Evolutionary conservation across 768 basidiomycete genomes (phyloP), one percentile per base, ranked within the genome.

Genomic region (Tricholoma sp.): DNA sequence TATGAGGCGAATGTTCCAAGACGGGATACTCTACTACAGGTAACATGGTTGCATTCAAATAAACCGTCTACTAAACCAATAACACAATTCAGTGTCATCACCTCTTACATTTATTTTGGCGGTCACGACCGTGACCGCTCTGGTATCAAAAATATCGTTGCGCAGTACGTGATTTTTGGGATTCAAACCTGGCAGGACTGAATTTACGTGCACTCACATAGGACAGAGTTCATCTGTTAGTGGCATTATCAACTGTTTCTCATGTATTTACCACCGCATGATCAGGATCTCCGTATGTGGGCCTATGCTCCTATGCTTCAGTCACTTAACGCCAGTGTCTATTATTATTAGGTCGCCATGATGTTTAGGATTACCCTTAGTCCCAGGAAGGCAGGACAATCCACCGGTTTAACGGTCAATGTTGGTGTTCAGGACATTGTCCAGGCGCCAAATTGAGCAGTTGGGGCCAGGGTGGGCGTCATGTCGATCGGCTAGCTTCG

Each of bases 281-380:
- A 24, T 12, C n/a, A 49, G 47, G 0, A 49, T 49, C 47, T 29
- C 47, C 6, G 47, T 49, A n/a, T 29, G 24, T 49, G 47, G 29
- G 24, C 14, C 24, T 29, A 49, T 27, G 27, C 14, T 5, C 21
- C 19, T 12, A 24, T 46, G 24, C 24, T 6, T 49, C 27, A 49
- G 16, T 7, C 3, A 8, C 9, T 18, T 29, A 14, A n/a, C 24
- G 22, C 54, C 21, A n/a, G 6, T 11, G 2, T 10, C 5, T 32
- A n/a, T n/a, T n/a, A n/a, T n/a, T n/a, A n/a, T n/a, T n/a, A 61
- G 61, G 61, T 61, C 14, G 58, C n/a, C 58, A 78, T 24, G 78
- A 78, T 65, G 63, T 69, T 16, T 59, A 64, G 55, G 54, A 66
- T 59, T 12, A 56, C 57, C 18, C 51, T 60, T 8, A 47, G 24